Evolutionary conservation across 1,284 basidiomycete species (phyloP).

Genomic region (Ustilago xerochloae): DNA sequence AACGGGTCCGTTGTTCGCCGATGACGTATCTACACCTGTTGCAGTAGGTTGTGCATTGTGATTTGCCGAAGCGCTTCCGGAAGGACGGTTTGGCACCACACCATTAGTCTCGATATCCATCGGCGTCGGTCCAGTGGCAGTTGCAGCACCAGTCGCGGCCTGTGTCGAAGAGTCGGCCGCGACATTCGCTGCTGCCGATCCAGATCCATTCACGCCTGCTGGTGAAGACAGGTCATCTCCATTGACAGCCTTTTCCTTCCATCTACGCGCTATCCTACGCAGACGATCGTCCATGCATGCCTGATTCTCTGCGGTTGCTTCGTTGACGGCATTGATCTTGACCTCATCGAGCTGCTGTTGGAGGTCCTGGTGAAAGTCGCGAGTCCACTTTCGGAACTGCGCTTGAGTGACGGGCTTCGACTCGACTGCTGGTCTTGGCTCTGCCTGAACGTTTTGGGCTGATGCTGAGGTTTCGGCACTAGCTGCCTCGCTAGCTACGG

Average conservation of each 20-base stretch:
- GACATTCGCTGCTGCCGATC: not conserved
- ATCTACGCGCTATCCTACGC: constrained; percentile 8
- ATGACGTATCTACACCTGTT: not conserved
- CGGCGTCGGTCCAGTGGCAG: not conserved
- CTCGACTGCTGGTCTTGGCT: not conserved
- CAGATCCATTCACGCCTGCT: not conserved
- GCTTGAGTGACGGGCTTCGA: constrained; percentile 13
- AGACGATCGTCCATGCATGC: constrained; percentile 24
- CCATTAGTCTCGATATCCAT: constrained; percentile 20
- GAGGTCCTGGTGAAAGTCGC: constrained; percentile 11
- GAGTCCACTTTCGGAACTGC: constrained; percentile 23
- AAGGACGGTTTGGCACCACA: not conserved
- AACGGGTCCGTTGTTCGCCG: not conserved
- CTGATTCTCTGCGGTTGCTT: constrained; percentile 21
- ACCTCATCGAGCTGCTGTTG: constrained; percentile 28
- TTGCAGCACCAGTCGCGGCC: too few relatives aligned
- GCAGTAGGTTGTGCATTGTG: too few relatives aligned
- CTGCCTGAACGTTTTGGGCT: not conserved
- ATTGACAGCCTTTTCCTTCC: constrained; percentile 1
- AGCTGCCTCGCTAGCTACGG: not conserved
- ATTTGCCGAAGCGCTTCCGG: not conserved
- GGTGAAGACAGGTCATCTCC: not conserved
- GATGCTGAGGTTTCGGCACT: not conserved
- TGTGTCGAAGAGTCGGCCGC: not conserved
- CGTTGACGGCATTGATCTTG: constrained; percentile 23